phyloP scores from a whole-genome alignment of 768 basidiomycete genomes.

The Lentinula raphanica region DNA sequence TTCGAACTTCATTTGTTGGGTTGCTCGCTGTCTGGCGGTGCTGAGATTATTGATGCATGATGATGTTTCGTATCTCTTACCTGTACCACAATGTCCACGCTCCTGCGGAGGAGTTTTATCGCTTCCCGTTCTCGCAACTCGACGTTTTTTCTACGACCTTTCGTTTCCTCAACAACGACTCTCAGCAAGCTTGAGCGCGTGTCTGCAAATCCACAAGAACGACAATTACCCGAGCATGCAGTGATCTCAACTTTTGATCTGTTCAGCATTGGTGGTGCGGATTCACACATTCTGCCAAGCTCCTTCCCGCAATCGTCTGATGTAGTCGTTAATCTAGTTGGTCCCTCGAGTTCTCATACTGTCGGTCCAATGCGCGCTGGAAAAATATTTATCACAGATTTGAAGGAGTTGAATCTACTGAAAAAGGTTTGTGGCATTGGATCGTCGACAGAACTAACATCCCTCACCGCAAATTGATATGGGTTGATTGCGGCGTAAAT shows the following conservation, averaged over 20 bases:
- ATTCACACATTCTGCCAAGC: background rate
- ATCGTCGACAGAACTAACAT: too few species aligned
- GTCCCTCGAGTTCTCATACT: conserved; percentile 49
- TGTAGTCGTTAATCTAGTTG: conserved; percentile 24
- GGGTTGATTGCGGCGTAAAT: background rate
- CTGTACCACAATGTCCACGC: background rate
- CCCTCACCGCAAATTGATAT: background rate
- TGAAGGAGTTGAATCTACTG: conserved; percentile 61
- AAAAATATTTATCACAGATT: conserved; percentile 79
- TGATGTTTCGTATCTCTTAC: background rate
- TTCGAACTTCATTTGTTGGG: background rate
- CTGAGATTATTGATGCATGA: background rate
- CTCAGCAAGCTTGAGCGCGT: conserved; percentile 3
- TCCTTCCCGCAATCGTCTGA: background rate
- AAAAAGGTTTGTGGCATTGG: conserved; percentile 45
- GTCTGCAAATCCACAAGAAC: conserved; percentile 5
- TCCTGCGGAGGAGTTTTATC: background rate
- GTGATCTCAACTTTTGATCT: conserved; percentile 92
- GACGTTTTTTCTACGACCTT: background rate
- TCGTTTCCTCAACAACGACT: background rate
- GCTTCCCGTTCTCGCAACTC: background rate
- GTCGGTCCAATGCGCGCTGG: conserved; percentile 79
- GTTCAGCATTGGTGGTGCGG: conserved; percentile 79
- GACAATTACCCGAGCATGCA: conserved; percentile 64
- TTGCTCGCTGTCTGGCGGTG: background rate